Percentiles rank a stretch among this genome's conserved stretches.
phyloP scores from a whole-genome alignment of 2,329 filamentous ascomycete species.

The Diplodia scrobiculata region DNA sequence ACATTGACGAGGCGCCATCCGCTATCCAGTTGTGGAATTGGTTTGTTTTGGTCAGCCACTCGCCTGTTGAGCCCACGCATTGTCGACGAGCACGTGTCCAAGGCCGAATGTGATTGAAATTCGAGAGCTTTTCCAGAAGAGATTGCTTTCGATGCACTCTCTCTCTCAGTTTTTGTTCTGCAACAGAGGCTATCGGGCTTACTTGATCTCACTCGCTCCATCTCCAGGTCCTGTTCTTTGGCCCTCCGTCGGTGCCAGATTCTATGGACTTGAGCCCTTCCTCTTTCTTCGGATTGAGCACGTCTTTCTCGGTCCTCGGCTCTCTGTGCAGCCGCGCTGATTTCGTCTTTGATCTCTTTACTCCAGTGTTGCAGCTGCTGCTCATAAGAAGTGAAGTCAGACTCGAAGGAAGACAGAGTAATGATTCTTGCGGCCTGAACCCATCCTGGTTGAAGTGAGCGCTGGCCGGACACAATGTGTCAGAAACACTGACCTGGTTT shows the following conservation, averaged over 20 bases:
- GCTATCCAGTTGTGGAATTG: not conserved
- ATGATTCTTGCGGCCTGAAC: not conserved
- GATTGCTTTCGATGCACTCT: not conserved
- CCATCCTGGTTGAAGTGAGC: not conserved
- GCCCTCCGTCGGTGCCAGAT: not conserved
- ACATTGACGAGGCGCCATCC: not conserved
- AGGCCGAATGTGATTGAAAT: not conserved
- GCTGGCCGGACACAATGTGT: not conserved
- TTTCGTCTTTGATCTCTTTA: slow-evolving; percentile 6
- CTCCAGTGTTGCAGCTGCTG: not conserved
- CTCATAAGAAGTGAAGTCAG: not conserved
- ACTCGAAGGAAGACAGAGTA: not conserved
- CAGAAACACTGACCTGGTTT: not conserved
- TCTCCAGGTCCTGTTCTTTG: not conserved
- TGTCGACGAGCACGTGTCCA: not conserved
- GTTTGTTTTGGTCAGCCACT: not conserved
- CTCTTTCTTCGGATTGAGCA: not conserved
- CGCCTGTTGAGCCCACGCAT: not conserved
- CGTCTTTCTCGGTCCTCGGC: not conserved
- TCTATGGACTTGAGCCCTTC: not conserved
- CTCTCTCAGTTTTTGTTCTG: not conserved
- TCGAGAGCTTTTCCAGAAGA: not conserved
- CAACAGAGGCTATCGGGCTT: not conserved
- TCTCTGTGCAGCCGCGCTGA: not conserved
- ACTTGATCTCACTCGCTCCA: not conserved